Conservation (phyloP, 2,329 filamentous ascomycete genomes). For the Aspergillus sojae region DNA sequence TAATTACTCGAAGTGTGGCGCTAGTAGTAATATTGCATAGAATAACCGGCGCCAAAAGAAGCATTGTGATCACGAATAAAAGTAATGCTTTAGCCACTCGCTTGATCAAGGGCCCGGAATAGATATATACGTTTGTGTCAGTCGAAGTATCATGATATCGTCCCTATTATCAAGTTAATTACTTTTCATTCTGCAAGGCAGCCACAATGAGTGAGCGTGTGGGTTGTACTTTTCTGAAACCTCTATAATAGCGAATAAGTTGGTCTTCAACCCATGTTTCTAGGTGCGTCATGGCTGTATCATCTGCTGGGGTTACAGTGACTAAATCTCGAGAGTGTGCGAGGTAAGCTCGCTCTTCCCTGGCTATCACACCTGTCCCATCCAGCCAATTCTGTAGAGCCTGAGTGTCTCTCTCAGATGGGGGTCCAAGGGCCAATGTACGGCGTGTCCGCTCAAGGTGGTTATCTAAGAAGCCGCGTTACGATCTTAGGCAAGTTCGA, state of each 20-base stretch:
- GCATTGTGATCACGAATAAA: neutral
- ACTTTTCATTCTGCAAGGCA: no score
- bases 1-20: neutral
- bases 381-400: neutral
- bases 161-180: no score
- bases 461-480: neutral
- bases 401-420: neutral
- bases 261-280: neutral
- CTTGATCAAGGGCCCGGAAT: neutral
- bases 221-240: neutral
- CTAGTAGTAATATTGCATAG: neutral
- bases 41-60: neutral
- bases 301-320: neutral
- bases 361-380: neutral
- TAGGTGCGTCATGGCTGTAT: neutral
- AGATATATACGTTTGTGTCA: neutral
- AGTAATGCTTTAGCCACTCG: neutral
- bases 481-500: neutral
- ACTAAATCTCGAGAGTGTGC: neutral
- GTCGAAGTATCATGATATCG: neutral
- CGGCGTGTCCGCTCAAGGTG: neutral
- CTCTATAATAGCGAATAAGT: neutral
- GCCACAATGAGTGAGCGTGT: neutral
- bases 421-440: neutral
- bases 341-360: neutral